phyloP scores from a whole-genome alignment of 2,329 filamentous ascomycete genomes.

The Neofusicoccum cordaticola region DNA sequence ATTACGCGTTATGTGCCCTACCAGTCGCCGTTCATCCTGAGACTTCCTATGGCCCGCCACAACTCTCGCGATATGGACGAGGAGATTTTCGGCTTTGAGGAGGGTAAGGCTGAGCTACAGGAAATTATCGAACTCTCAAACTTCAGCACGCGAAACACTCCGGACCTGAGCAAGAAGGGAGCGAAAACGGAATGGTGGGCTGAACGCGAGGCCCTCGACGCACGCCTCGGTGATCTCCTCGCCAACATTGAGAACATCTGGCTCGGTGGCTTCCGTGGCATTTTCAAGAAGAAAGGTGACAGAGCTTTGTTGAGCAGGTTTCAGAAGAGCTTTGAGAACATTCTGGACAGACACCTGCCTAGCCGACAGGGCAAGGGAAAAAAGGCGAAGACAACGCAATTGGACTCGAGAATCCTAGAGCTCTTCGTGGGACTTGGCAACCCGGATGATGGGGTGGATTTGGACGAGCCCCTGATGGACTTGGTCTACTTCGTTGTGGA shows the following conservation, averaged over 20 bases:
- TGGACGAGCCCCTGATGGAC: constrained; percentile 88
- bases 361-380: constrained; percentile 67
- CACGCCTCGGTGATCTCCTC: constrained; percentile 72
- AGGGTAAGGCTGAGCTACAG: constrained; percentile 73
- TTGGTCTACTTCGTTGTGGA: constrained; percentile 95
- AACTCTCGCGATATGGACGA: constrained; percentile 76
- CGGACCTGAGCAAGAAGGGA: constrained; percentile 70
- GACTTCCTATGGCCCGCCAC: constrained; percentile 79
- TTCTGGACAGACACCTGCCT: constrained; percentile 80
- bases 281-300: constrained; percentile 73
- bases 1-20: constrained; percentile 79
- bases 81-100: constrained; percentile 78
- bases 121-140: constrained; percentile 83
- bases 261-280: constrained; percentile 90
- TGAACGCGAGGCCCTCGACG: constrained; percentile 76
- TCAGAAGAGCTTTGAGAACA: constrained; percentile 70
- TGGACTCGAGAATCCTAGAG: constrained; percentile 72
- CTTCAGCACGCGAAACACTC: constrained; percentile 71
- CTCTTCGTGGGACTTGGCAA: constrained; percentile 84
- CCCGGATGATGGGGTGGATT: constrained; percentile 64
- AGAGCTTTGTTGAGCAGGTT: constrained; percentile 69
- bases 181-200: constrained; percentile 87
- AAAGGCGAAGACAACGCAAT: constrained; percentile 46
- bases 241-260: constrained; percentile 87
- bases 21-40: constrained; percentile 77